These are phyloP conservation scores for Sclerotinia borealis DNA, from an alignment of 2,329 filamentous ascomycete genomes.

Conservation along the genomic window DNA sequence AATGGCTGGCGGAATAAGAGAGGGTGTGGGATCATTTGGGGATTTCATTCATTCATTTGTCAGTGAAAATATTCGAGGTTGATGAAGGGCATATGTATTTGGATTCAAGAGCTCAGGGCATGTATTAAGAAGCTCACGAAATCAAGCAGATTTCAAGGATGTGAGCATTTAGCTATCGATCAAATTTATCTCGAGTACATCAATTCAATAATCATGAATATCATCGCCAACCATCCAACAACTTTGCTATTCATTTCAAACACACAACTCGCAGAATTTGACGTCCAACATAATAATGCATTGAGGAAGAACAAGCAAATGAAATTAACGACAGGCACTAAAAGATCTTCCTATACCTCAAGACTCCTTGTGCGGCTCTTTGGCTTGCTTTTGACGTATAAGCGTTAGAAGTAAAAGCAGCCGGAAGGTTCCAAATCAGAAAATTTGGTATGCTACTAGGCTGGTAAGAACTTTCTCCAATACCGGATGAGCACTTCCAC, in stretches of 20 bases:
- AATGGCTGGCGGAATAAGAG: background rate
- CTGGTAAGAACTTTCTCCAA: background rate
- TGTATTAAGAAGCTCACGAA: too few relatives aligned
- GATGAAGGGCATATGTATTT: too few relatives aligned
- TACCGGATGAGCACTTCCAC: background rate
- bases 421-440: too few relatives aligned
- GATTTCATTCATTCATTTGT: background rate
- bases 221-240: background rate
- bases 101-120: too few relatives aligned
- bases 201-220: background rate
- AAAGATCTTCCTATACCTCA: background rate
- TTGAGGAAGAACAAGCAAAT: background rate
- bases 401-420: background rate
- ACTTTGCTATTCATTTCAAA: background rate
- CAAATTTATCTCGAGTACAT: background rate
- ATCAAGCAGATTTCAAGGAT: background rate
- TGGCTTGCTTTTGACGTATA: background rate
- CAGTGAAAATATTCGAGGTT: background rate
- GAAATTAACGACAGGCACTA: background rate
- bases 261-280: background rate
- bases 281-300: background rate
- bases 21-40: fast-evolving
- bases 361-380: background rate
- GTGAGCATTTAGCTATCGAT: background rate
- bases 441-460: background rate